Evolutionary conservation across 179 eudicot species (phyloP).

Genomic region (Silene vulgaris): DNA sequence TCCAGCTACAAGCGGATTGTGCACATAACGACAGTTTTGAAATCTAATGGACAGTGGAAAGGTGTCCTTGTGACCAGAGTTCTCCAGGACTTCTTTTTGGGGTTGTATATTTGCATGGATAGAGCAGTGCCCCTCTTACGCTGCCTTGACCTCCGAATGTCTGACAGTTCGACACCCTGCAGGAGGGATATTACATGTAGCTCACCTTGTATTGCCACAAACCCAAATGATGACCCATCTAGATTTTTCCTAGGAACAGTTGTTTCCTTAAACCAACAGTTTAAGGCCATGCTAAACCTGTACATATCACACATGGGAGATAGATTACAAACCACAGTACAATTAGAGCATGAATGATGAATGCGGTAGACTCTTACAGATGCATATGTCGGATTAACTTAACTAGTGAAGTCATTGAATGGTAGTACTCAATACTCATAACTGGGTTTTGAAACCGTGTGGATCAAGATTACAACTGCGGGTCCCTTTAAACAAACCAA

Average conservation of each 20-base stretch:
- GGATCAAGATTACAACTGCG: no score
- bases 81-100: slow-evolving; percentile 65
- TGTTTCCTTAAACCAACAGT: slow-evolving; percentile 72
- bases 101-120: slow-evolving; percentile 65
- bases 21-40: slow-evolving; percentile 79
- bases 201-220: slow-evolving; percentile 62
- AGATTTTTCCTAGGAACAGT: slow-evolving; percentile 52
- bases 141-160: slow-evolving; percentile 49
- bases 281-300: slow-evolving; percentile 63
- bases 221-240: slow-evolving; percentile 56
- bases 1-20: slow-evolving; percentile 41
- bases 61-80: slow-evolving; percentile 60
- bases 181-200: slow-evolving; percentile 52
- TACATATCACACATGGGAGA: not conserved
- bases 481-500: no score
- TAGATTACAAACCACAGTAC: not conserved
- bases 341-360: slow-evolving; percentile 1
- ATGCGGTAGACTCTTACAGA: not conserved
- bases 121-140: slow-evolving; percentile 52
- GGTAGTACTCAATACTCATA: no score
- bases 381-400: no score
- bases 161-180: slow-evolving; percentile 39
- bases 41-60: slow-evolving; percentile 44
- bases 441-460: no score
- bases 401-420: no score